These are phyloP conservation scores for Aspergillus sp. DNA, from an alignment of 2,329 filamentous ascomycete species.

Conservation along the genomic window DNA sequence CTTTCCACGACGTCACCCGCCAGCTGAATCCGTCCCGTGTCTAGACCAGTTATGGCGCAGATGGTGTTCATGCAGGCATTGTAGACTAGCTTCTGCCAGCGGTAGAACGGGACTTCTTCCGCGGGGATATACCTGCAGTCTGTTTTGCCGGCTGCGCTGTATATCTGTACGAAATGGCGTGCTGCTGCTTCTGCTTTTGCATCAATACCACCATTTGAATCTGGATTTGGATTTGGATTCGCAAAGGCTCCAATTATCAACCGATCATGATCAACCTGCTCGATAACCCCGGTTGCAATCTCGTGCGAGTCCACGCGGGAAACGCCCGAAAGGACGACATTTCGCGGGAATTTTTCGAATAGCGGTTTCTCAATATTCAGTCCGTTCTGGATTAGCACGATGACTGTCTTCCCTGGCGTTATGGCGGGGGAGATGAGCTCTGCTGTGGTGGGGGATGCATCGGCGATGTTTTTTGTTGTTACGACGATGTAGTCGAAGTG, in stretches of 20 bases:
- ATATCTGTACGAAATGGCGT: slow-evolving; percentile 49
- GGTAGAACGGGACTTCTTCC: slow-evolving; percentile 24
- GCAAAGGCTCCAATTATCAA: slow-evolving; percentile 53
- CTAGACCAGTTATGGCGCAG: slow-evolving; percentile 52
- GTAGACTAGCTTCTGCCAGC: slow-evolving; percentile 48
- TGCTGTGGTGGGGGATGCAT: slow-evolving; percentile 49
- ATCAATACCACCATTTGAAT: not conserved
- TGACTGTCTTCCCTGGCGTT: slow-evolving; percentile 50
- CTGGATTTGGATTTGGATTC: slow-evolving; percentile 15
- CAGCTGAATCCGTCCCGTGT: slow-evolving; percentile 53
- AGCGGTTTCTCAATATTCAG: slow-evolving; percentile 63
- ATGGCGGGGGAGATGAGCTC: slow-evolving; percentile 55
- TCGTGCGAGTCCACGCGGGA: slow-evolving; percentile 55
- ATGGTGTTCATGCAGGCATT: slow-evolving; percentile 56
- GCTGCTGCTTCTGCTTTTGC: slow-evolving; percentile 3
- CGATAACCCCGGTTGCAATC: slow-evolving; percentile 46
- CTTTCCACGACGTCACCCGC: slow-evolving; percentile 44
- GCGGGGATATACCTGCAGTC: slow-evolving; percentile 34
- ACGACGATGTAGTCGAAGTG: slow-evolving; percentile 58
- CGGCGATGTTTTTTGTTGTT: slow-evolving; percentile 61
- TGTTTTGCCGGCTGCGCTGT: slow-evolving; percentile 49
- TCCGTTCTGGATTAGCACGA: slow-evolving; percentile 63
- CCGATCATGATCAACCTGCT: slow-evolving; percentile 54
- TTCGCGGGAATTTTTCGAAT: slow-evolving; percentile 48
- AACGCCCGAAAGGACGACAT: slow-evolving; percentile 55